Base-by-base conservation (phyloP, 1,284 basidiomycete genomes). In the Thelephora terrestris region DNA sequence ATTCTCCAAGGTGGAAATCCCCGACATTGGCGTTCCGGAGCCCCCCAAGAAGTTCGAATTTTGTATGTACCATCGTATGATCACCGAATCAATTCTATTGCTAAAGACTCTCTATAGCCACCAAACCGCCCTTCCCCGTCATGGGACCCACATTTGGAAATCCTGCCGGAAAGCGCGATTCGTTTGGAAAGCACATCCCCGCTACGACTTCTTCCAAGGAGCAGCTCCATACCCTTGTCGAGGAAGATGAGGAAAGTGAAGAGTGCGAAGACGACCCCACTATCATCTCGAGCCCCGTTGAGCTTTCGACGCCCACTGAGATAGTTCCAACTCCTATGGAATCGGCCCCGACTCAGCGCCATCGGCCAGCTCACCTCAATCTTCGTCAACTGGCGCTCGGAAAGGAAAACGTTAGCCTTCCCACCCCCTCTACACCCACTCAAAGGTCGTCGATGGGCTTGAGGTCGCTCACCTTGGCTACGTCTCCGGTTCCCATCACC, bases 201-300 rank as follows among this genome's bases (percentile, higher is more conserved):
- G 57, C 75, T 16, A 74, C 78, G 4, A 74, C 75, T 1, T 71
- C 74, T 5, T 74, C 78, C 43, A 89, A 86, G 60, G 85, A 88
- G 59, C 77, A 82, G 54, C 71, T 90, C 7, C 74, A 76, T 50
- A 89, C 85, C 7, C 71, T 90, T 25, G 64, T 88, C 29, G 86
- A 90, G 61, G 86, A 88, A 56, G 85, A 88, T 32, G 86, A 88
- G 38, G 85, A 88, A 23, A 83, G 85, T 29, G 75, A 75, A 4
- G 65, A 67, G 24, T 59, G 59, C 25, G 50, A 53, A 35, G 46
- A 52, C 5, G 53, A 57, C 18, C 47, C 45, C 34, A 55, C 59
- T 45, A 43, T 47, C 29, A 50, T 45, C 45, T 43, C 43, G 18
- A 59, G 53, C 45, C 59, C 53, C n/a, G 49, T 52, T 37, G 50